Base-by-base conservation (phyloP, 2,329 filamentous ascomycete genomes). In the Aspergillus sp. region DNA sequence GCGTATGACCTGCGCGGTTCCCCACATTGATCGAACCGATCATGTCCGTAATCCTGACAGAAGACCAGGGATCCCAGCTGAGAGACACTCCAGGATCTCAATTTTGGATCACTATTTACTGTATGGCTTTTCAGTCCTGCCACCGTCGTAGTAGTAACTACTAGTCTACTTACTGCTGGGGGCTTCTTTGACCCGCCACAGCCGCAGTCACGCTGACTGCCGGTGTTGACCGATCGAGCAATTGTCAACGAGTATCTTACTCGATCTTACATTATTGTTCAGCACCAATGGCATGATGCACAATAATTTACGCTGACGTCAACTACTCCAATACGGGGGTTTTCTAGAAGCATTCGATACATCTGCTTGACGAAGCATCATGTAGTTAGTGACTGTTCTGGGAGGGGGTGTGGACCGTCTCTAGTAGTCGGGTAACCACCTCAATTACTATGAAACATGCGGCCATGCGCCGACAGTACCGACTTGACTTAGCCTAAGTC, bases 291-390 rank as follows among this genome's bases (percentile, higher is more conserved):
- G 59, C 23, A 50, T 53, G 57, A 49, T 53, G 25, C 39, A 36
- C n/a, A 9, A 17, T 32, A 32, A 19, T 36, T 21, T 55, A 45
- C 53, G 53, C 39, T 32, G 39, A 39, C 43, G 52, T 39, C 21
- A 41, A 17, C 10, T 23, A 25, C 36, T 28, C 25, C 53, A 25
- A 55, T 36, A 55, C 25, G 10, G 17, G 30, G 10, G 25, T 21
- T 65, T 65, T 63, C 63, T 57, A 65, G 63, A 65, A 65, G 45
- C 41, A 38, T 63, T 65, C 61, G 60, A 63, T 54, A 63, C 60
- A 59, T 56, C n/a, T 30, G 32, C 52, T 45, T 38, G 28, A 45
- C 41, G 47, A 25, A 49, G 25, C 30, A 36, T 13, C 30, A 36
- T 36, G 30, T 30, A 49, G 23, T n/a, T 23, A 45, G 41, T 28